Percentiles rank a stretch among this genome's conserved stretches.
Conservation (phyloP, 805 yeast genomes). For the Starmerella powellii region DNA sequence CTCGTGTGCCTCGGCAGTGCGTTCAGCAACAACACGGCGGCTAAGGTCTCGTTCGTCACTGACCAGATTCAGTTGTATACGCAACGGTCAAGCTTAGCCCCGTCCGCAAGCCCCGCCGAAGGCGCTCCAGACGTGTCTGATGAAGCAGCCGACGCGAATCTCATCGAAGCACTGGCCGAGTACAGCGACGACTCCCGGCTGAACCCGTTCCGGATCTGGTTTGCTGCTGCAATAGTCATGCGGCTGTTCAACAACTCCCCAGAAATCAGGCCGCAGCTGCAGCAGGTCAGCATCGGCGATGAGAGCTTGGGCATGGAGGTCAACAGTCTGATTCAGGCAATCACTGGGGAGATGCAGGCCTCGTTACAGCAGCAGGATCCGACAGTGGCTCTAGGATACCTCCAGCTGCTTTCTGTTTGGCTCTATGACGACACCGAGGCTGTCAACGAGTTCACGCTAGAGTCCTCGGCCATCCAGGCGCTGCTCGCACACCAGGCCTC, state of each 20-base stretch:
- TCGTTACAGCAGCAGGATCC: constrained; percentile 48
- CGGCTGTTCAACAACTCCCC: constrained; percentile 40
- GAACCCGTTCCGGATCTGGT: constrained; percentile 84
- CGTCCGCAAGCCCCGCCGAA: too few relatives aligned
- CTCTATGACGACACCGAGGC: constrained; percentile 65
- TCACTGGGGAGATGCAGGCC: constrained; percentile 59
- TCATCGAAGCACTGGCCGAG: constrained; percentile 60
- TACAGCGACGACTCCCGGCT: constrained; percentile 59
- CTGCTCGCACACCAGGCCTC: constrained; percentile 54
- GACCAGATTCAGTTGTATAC: constrained; percentile 47
- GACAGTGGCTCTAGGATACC: constrained; percentile 63
- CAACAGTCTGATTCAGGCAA: constrained; percentile 56
- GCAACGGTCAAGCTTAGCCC: constrained; percentile 8
- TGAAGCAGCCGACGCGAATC: constrained; percentile 36
- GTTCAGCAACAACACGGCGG: constrained; percentile 49
- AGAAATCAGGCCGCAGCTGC: constrained; percentile 23
- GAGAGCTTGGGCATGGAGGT: constrained; percentile 49
- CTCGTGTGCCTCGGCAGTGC: constrained; percentile 54
- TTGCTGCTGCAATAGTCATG: constrained; percentile 55
- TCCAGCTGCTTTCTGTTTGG: constrained; percentile 65
- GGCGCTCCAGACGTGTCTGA: not conserved
- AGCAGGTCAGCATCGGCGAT: constrained; percentile 44
- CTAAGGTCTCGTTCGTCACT: constrained; percentile 48
- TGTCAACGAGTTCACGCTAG: constrained; percentile 61
- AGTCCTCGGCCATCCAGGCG: constrained; percentile 52